These are phyloP conservation scores for Solanum peruvianum DNA, from an alignment of 257 asterid species.

Conservation along the genomic window DNA sequence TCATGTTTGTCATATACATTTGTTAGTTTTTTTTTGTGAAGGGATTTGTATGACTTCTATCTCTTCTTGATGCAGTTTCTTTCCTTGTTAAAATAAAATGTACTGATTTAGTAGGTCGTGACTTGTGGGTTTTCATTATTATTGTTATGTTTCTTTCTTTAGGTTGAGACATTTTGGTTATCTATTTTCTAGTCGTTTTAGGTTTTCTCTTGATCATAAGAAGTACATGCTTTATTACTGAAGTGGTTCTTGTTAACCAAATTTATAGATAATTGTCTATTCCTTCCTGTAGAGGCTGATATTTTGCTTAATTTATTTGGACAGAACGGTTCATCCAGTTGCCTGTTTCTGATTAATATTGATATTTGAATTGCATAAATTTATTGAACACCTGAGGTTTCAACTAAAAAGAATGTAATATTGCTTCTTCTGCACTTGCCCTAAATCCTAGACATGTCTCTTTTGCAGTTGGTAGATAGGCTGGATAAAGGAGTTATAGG, in stretches of 20 bases:
- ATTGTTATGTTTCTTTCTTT: neutral
- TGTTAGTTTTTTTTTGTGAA: neutral
- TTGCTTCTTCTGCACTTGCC: neutral
- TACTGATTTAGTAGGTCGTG: neutral
- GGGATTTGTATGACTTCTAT: neutral
- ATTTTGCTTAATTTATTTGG: neutral
- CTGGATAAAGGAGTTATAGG: slow-evolving; percentile 65
- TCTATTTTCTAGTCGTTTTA: neutral
- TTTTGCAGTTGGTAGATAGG: slow-evolving; percentile 76
- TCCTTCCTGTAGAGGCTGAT: neutral
- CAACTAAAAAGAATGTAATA: neutral
- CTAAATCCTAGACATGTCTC: neutral
- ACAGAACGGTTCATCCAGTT: neutral
- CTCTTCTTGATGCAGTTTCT: neutral
- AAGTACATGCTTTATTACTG: neutral
- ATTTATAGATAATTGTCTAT: neutral
- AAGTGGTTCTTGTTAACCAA: neutral
- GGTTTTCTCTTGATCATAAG: neutral
- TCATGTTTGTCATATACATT: neutral
- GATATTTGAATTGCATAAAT: neutral
- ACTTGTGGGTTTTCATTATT: neutral
- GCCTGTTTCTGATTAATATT: neutral
- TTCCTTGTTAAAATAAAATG: neutral
- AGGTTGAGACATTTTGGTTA: neutral
- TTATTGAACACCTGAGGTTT: neutral